A percentile compares a stretch with the other conserved stretches of the same genome.
These are phyloP conservation scores for Heliosperma pusillum DNA, from an alignment of 148 eudicot genomes.

Conservation along the genomic window DNA sequence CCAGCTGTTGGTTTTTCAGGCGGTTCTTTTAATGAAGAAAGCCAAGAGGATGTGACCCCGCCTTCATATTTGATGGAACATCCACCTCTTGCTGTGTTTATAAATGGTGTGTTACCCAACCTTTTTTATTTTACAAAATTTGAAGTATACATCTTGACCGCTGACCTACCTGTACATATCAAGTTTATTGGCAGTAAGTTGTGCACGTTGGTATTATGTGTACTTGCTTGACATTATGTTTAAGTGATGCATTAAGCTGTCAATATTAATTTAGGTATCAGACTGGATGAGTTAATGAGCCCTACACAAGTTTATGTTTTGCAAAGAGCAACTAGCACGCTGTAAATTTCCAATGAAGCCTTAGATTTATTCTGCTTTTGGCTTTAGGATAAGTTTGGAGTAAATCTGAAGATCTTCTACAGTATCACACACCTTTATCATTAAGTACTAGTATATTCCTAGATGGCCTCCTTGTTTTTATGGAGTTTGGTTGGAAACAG, in stretches of 20 bases:
- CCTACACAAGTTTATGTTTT: background rate
- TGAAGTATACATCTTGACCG: too few relatives aligned
- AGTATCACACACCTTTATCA: background rate
- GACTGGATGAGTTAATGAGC: background rate
- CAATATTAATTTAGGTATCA: background rate
- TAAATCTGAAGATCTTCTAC: background rate
- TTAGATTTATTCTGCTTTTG: background rate
- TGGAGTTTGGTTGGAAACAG: background rate
- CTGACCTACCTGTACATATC: background rate
- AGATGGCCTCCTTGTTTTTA: background rate
- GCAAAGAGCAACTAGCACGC: background rate
- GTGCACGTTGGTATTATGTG: background rate
- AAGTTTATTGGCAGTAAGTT: background rate
- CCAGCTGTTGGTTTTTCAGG: slow-evolving; percentile 86
- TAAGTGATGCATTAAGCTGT: background rate
- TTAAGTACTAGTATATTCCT: too few relatives aligned
- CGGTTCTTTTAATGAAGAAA: slow-evolving; percentile 58
- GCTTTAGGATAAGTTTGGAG: background rate
- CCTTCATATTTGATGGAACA: slow-evolving; percentile 94
- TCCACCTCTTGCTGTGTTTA: slow-evolving; percentile 96
- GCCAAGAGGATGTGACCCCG: slow-evolving; percentile 78
- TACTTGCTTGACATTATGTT: background rate
- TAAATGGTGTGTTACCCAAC: slow-evolving; percentile 58
- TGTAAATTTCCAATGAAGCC: background rate
- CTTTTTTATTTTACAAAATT: background rate